Base-by-base conservation (phyloP, 2,329 filamentous ascomycete genomes). In the Ceratocystis huliohia region DNA sequence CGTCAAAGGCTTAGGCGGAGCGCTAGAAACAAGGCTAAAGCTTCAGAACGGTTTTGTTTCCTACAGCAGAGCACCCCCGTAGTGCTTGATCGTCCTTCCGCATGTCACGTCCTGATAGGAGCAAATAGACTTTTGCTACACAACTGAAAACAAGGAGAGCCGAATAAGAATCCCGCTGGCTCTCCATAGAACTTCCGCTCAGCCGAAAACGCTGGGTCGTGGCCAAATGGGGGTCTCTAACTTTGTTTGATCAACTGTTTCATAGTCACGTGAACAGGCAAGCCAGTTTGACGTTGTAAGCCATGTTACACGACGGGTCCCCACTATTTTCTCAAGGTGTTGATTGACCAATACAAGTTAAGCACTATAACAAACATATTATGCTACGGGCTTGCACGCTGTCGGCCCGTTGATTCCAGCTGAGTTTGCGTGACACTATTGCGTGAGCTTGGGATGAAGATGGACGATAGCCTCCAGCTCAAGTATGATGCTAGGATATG, bases 51-150 rank as follows among this genome's bases (percentile, higher is more conserved):
- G 56, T 59, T 59, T 59, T 59, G 28, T 59, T 33, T 37, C 28
- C 53, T n/a, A 33, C 56, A n/a, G 56, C 28, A 37, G 30, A 37
- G 20, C 3, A 59, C 56, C 56, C 56, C 28, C 37, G 56, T 37
- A 33, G 56, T 59, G 56, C 56, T 59, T 59, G 56, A 59, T 59
- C 56, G 56, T 59, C 56, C 28, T 59, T 37, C 56, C 56, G 56
- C 56, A 33, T 17, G 56, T 59, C 56, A 59, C 4, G 56, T 20
- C 56, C 17, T 59, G 17, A 17, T 37, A 33, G 56, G 33, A 37
- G 30, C 56, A 59, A n/a, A 37, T 10, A 13, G 37, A 53, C 48
- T 3, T 59, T 8, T 30, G 56, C 28, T 59, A 30, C 56, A 20
- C 56, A n/a, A 59, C 5, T 37, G 30, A 59, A 59, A 59, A 59